Base-by-base conservation (phyloP, 305 asterid genomes). In the Andrographis paniculata region DNA sequence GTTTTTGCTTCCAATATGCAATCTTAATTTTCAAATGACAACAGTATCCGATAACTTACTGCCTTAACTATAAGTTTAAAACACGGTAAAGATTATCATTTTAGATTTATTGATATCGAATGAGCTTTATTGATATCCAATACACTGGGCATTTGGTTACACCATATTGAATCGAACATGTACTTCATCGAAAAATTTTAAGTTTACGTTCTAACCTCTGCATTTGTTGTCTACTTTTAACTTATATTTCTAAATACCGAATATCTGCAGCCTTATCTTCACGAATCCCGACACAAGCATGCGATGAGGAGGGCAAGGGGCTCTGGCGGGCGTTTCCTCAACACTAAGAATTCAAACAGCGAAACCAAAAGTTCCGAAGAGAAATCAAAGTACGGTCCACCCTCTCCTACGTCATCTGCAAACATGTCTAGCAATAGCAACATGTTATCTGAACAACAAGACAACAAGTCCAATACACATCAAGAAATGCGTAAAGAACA, bases 231-330 rank as follows among this genome's bases (percentile, higher is more conserved):
- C 49, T 42, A 17, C 58, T 41, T 14, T 20, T 56, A 18, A 16
- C 35, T 9, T 33, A 2, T 6, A 28, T 53, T 49, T 2, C 41
- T 19, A 16, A 28, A 28, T 15, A 21, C 1, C 44, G 9, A 20
- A 39, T 66, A 48, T n/a, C n/a, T n/a, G n/a, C 76, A 84, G 95
- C 93, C 95, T 14, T 84, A 84, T 72, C 82, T 84, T 49, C 88
- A 84, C 28, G 94, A 83, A 63, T 83, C 94, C 46, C 87, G 94
- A 38, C 87, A 84, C 38, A 58, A 53, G 52, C 95, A 84, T 43
- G 93, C 95, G 36, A 65, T 80, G 84, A 74, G 71, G 63, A 72
- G 95, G 95, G 80, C 74, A 62, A 73, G 95, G 66, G 95, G 89
- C 46, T 40, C 86, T 35, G 88, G 95, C 19, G 95, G 93, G 33